Evolutionary conservation across 163 green algal species (phyloP), one percentile per base, ranked within the genome.

Genomic region (Scenedesmus sp.): DNA sequence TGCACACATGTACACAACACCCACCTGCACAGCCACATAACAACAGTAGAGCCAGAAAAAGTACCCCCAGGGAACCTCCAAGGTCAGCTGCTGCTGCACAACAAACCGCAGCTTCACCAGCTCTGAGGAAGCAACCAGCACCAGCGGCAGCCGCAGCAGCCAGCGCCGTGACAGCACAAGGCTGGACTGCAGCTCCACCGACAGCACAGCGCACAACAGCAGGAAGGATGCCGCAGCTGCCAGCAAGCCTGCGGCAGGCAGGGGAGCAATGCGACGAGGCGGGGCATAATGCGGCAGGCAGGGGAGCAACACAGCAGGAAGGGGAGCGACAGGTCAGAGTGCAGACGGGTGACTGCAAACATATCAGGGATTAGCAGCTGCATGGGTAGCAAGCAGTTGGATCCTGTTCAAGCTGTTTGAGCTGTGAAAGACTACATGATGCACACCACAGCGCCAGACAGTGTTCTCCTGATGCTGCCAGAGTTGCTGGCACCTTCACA

Each of bases 101-200:
- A 97, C 95, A 92, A 96, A 96, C 53, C 92, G 90, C 49, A 96
- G 73, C 88, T 97, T 96, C 0, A 95, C 95, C 37, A 97, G 79
- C 91, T 97, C 90, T 3, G 88, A 94, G 15, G 90, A 90, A 37
- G 94, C 86, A n/a, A 96, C 93, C 76, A 96, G 84, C n/a, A 94
- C 37, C 42, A 97, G 26, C 2, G 95, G 93, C 43, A 95, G 94
- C 30, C 95, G 90, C 35, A 95, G 79, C 49, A 96, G 90, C 94
- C 94, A 97, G 12, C 86, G 44, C 1, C 81, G 33, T 1, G 42
- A 35, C 51, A 84, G 59, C 15, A 84, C 53, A 65, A 90, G 81
- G 35, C 18, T 61, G 15, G 56, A 15, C 35, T 87, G 46, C 6
- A 90, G 72, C 72, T 93, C 81, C 1, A n/a, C 46, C 33, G 78